These are phyloP conservation scores for Fistulinella cinereoalba DNA, from an alignment of 1,284 basidiomycete species.

Conservation along the genomic window DNA sequence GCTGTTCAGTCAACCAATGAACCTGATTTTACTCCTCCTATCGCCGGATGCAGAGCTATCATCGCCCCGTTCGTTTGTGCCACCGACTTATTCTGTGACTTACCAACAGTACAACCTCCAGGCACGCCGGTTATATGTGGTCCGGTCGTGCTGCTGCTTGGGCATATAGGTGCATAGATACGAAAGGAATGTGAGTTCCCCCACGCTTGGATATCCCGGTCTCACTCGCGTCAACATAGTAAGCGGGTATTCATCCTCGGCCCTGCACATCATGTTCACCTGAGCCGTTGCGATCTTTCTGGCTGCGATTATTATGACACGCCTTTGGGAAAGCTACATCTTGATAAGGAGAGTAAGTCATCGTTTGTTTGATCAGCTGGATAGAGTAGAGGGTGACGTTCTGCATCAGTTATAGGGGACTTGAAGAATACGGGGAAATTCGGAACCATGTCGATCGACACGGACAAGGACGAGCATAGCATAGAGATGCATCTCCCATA, in stretches of 20 bases:
- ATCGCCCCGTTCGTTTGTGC: constrained; percentile 82
- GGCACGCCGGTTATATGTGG: constrained; percentile 95
- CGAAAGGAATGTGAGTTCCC: constrained; percentile 66
- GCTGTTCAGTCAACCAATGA: constrained; percentile 52
- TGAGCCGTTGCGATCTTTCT: constrained; percentile 86
- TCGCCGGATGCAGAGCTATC: constrained; percentile 82
- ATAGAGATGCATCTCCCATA: constrained; percentile 98
- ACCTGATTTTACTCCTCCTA: constrained; percentile 55
- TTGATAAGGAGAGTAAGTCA: constrained; percentile 75
- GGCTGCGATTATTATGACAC: constrained; percentile 77
- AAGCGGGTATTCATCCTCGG: constrained; percentile 93
- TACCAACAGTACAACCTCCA: constrained; percentile 34
- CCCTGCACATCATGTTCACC: constrained; percentile 91
- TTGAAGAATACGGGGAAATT: constrained; percentile 73
- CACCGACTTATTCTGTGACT: constrained; percentile 2
- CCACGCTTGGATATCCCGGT: not conserved
- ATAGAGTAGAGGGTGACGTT: constrained; percentile 5
- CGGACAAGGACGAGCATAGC: constrained; percentile 95
- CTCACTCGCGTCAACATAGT: constrained; percentile 42
- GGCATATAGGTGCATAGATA: constrained; percentile 91
- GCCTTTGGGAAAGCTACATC: constrained; percentile 78
- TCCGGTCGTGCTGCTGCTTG: constrained; percentile 93
- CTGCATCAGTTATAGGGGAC: constrained; percentile 60
- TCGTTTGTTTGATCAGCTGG: not conserved
- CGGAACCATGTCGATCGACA: constrained; percentile 57